A percentile compares a stretch with the other conserved stretches of the same genome.
These are phyloP conservation scores for Phytophthora ramorum DNA, from an alignment of 352 stramenopile species.

Conservation along the genomic window DNA sequence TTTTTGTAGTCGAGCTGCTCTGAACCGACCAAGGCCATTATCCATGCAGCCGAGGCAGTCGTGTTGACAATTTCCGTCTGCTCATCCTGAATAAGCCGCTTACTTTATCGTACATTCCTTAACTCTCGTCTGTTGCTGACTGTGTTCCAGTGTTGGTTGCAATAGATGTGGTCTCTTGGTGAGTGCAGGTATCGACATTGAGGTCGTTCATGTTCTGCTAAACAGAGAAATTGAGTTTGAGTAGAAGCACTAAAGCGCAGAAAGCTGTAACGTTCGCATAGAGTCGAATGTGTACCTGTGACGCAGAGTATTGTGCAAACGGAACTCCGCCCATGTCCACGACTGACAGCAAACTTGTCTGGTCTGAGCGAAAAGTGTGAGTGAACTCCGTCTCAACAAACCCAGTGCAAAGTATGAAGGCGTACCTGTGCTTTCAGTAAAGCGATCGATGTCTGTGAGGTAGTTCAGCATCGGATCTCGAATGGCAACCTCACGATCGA, in stretches of 20 bases:
- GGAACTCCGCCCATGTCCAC: constrained; percentile 17
- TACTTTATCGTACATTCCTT: constrained; percentile 31
- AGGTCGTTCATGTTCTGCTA: neutral
- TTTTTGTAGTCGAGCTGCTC: constrained; percentile 54
- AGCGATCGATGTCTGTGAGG: constrained; percentile 62
- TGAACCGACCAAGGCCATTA: neutral
- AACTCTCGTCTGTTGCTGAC: neutral
- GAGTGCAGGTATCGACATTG: neutral
- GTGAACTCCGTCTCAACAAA: neutral
- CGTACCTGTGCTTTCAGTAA: constrained; percentile 54
- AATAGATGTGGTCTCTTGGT: constrained; percentile 4
- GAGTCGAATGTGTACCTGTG: constrained; percentile 1
- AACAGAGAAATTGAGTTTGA: neutral
- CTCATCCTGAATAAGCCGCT: constrained; percentile 28
- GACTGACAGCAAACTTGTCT: constrained; percentile 22
- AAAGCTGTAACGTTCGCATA: neutral
- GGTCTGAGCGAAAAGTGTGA: constrained; percentile 14
- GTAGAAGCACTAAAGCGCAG: neutral
- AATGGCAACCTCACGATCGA: constrained; percentile 32
- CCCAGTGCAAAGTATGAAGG: neutral
- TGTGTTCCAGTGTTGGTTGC: constrained; percentile 5
- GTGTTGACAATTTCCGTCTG: constrained; percentile 6
- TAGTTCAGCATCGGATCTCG: constrained; percentile 62
- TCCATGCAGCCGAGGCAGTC: constrained; percentile 2
- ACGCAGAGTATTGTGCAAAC: neutral